Percentiles rank a stretch among this genome's conserved stretches.
Conservation (phyloP, 2,329 filamentous ascomycete species). For the Hansfordia pulvinata region DNA sequence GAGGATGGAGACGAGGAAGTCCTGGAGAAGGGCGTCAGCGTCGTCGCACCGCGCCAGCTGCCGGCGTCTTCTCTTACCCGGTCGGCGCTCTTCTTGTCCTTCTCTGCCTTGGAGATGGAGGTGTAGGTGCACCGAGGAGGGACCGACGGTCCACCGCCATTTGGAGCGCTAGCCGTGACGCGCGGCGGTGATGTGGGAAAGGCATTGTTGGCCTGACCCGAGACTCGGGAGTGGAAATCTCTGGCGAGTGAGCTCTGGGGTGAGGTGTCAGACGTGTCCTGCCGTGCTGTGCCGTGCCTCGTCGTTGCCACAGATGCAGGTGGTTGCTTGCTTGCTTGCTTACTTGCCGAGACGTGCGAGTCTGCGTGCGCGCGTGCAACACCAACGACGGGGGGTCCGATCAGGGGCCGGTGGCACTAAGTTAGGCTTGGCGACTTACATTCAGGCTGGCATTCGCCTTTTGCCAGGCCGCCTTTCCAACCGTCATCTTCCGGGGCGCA, state of each 20-base stretch:
- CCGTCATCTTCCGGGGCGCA: no score
- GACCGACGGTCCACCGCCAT: slow-evolving; percentile 12
- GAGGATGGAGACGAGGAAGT: slow-evolving; percentile 76
- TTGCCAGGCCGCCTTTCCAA: no score
- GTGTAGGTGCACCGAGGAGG: slow-evolving; percentile 19
- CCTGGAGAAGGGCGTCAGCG: slow-evolving; percentile 29
- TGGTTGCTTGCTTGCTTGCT: no score
- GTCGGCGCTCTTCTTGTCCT: slow-evolving; percentile 30
- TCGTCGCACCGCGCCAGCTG: slow-evolving; percentile 3
- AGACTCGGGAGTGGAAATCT: slow-evolving; percentile 9
- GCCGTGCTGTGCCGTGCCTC: no score
- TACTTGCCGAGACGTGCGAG: no score
- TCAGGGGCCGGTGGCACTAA: no score
- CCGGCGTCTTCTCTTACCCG: slow-evolving; percentile 21
- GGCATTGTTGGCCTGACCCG: slow-evolving; percentile 9
- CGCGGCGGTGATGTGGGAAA: slow-evolving; percentile 9
- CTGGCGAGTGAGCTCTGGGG: slow-evolving; percentile 11
- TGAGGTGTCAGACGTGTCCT: no score
- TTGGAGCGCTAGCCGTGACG: slow-evolving; percentile 10
- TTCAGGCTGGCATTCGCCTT: no score
- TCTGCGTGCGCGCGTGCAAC: no score
- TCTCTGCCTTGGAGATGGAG: slow-evolving; percentile 28
- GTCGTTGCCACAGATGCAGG: no score
- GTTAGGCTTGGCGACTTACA: no score
- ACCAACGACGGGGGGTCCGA: no score